Evolutionary conservation across 2,329 filamentous ascomycete genomes (phyloP).

Genomic region (Coniochaeta sp.): DNA sequence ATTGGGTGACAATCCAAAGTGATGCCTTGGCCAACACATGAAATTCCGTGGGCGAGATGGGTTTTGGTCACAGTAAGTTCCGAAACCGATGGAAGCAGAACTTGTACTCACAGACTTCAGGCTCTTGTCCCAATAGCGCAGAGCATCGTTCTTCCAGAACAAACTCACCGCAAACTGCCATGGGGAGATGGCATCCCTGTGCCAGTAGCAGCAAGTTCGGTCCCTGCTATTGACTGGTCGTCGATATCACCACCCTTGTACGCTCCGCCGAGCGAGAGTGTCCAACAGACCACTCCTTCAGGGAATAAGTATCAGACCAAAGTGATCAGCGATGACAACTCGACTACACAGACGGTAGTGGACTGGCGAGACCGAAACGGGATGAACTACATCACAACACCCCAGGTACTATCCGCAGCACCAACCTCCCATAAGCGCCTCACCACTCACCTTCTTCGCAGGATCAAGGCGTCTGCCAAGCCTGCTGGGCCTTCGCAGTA

Average conservation of each 20-base stretch:
- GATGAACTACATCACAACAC: background rate
- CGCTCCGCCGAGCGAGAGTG: background rate
- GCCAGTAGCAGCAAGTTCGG: background rate
- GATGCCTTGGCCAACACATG: background rate
- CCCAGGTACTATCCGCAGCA: background rate
- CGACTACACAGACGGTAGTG: background rate
- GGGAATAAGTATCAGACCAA: background rate
- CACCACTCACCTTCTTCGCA: background rate
- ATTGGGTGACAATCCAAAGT: background rate
- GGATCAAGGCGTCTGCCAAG: slow-evolving; percentile 12
- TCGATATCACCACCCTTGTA: background rate
- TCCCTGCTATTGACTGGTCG: background rate
- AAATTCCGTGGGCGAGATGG: too few species aligned
- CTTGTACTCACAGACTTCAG: background rate
- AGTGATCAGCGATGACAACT: background rate
- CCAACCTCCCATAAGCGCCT: background rate
- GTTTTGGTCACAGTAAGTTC: background rate
- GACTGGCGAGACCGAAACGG: background rate
- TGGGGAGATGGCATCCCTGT: background rate
- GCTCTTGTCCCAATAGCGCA: background rate
- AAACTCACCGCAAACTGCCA: background rate
- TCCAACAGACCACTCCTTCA: too few species aligned
- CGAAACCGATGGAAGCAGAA: background rate
- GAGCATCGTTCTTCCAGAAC: background rate
- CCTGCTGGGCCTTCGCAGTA: slow-evolving; percentile 13